These are phyloP conservation scores for Syzygium malaccense DNA, from an alignment of 441 rosid genomes.

Conservation along the genomic window DNA sequence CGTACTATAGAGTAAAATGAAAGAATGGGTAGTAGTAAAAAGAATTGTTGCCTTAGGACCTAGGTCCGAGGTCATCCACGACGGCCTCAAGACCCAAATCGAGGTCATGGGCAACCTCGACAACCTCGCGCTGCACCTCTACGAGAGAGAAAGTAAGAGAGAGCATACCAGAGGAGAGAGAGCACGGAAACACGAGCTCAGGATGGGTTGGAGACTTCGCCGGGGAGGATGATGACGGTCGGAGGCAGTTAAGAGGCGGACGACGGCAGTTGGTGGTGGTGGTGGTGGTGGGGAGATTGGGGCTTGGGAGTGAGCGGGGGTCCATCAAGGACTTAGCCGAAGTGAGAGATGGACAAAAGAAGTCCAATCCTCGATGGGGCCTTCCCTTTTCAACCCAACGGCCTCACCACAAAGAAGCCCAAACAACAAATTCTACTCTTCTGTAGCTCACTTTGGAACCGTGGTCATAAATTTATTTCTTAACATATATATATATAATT, in stretches of 20 bases:
- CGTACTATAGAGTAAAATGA: not conserved
- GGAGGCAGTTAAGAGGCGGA: not conserved
- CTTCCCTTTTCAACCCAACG: not conserved
- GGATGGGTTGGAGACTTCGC: not conserved
- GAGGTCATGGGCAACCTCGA: not conserved
- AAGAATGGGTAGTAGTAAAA: not conserved
- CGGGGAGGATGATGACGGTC: accelerated
- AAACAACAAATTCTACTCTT: not conserved
- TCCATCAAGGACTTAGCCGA: accelerated
- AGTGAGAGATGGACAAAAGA: not conserved
- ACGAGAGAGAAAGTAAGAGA: not conserved
- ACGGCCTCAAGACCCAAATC: not conserved
- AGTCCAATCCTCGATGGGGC: not conserved
- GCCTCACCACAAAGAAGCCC: not conserved
- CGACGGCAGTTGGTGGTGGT: accelerated
- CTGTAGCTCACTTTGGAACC: not conserved
- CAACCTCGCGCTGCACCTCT: accelerated
- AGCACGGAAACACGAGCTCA: not conserved
- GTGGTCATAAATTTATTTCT: too few species aligned
- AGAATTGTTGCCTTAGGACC: not conserved
- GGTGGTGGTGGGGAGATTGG: not conserved
- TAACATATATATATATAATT: accelerated
- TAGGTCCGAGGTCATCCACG: not conserved
- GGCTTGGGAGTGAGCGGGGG: not conserved
- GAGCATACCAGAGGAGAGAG: not conserved